Conservation (phyloP, 495 filamentous ascomycete genomes). For the Penicillium canariense region DNA sequence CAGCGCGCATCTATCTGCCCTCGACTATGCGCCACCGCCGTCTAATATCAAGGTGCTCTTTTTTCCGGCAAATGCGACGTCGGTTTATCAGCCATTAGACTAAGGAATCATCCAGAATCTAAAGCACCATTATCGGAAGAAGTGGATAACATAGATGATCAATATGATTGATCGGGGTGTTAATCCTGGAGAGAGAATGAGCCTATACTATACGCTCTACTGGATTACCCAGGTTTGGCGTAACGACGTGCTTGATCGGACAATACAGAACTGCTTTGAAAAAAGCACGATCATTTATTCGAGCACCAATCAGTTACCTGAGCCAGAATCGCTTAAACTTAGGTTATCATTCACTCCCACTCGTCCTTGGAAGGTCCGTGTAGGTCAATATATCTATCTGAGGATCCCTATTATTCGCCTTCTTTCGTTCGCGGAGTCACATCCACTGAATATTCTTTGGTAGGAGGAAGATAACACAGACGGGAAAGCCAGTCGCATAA, state of each 20-base stretch:
- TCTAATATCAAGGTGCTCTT: not conserved
- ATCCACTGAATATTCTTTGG: not conserved
- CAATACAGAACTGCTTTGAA: not conserved
- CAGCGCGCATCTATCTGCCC: slow-evolving; percentile 2
- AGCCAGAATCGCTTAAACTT: no score
- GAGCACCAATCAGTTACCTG: not conserved
- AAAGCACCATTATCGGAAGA: slow-evolving; percentile 1
- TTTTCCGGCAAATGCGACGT: not conserved
- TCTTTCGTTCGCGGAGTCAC: not conserved
- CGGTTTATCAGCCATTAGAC: not conserved
- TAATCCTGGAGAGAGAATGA: not conserved
- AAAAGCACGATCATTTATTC: not conserved
- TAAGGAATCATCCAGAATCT: not conserved
- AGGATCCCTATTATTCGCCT: not conserved
- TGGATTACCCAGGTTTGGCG: not conserved
- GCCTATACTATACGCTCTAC: not conserved
- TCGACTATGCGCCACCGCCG: not conserved
- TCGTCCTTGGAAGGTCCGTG: not conserved
- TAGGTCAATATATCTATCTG: not conserved
- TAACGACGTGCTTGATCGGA: not conserved
- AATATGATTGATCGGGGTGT: not conserved
- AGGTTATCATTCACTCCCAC: not conserved
- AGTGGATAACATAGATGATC: not conserved
- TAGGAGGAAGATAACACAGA: not conserved
- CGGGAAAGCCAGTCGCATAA: not conserved